These are phyloP conservation scores for Lobosporangium transversale DNA, from an alignment of 192 early-diverging fungal species.

Conservation along the genomic window DNA sequence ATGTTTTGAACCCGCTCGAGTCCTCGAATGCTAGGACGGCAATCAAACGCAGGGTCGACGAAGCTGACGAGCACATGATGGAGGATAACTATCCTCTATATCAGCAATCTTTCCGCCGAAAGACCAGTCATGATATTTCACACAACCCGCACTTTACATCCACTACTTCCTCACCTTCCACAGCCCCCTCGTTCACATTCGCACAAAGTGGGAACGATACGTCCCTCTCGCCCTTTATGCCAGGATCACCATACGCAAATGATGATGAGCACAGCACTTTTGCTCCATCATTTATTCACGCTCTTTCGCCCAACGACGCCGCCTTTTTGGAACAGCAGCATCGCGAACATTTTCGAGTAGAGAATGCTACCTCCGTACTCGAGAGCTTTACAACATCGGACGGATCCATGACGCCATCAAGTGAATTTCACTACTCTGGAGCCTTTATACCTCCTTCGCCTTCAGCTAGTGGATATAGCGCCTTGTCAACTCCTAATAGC, in stretches of 20 bases:
- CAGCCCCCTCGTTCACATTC: constrained; percentile 4
- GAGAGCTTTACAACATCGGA: constrained; percentile 39
- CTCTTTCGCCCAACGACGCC: neutral
- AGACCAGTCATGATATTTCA: constrained; percentile 34
- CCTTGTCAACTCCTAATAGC: neutral
- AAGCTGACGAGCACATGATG: constrained; percentile 18
- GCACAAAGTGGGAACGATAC: neutral
- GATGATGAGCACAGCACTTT: constrained; percentile 30
- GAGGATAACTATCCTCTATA: constrained; percentile 18
- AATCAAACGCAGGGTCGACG: constrained; percentile 26
- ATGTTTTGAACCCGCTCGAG: neutral
- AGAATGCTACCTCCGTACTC: constrained; percentile 14
- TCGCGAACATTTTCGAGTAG: neutral
- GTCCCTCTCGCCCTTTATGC: constrained; percentile 33
- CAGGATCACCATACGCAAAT: constrained; percentile 42
- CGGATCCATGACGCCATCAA: constrained; percentile 25
- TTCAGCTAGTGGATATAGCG: neutral
- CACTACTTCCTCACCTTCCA: neutral
- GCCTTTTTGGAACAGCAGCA: constrained; percentile 3
- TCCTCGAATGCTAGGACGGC: neutral
- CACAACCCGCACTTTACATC: neutral
- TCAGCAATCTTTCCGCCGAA: constrained; percentile 24
- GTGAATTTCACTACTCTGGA: too few relatives aligned
- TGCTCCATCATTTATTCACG: constrained; percentile 22
- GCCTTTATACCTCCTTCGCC: too few relatives aligned